Conservation (phyloP, 306 rosid genomes). For the Fragaria nilgerrensis region DNA sequence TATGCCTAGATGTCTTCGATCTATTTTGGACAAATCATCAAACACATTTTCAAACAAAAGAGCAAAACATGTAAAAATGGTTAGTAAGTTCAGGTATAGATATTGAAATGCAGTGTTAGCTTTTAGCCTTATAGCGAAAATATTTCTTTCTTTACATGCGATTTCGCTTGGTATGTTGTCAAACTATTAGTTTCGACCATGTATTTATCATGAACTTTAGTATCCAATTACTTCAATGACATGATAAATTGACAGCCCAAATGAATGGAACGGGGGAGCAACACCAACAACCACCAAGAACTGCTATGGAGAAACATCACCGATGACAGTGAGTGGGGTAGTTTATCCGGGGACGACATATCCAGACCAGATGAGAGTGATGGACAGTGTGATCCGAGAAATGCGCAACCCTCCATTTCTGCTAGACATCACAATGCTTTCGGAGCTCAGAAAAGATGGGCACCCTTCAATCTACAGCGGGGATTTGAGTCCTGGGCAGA, state of each 20-base stretch:
- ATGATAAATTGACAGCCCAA: slow-evolving; percentile 50
- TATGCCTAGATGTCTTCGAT: neutral
- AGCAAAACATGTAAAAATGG: neutral
- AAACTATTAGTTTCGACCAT: neutral
- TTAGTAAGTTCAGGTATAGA: neutral
- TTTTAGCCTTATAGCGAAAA: neutral
- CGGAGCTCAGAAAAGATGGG: slow-evolving; percentile 77
- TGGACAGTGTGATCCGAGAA: slow-evolving; percentile 63
- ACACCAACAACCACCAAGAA: slow-evolving; percentile 49
- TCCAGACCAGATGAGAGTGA: slow-evolving; percentile 75
- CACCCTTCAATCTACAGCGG: slow-evolving; percentile 93
- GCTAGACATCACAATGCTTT: slow-evolving; percentile 77
- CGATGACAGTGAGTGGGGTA: slow-evolving; percentile 44
- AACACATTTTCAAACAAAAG: neutral
- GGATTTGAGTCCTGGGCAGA: slow-evolving; percentile 70
- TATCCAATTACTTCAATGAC: neutral
- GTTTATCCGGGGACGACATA: slow-evolving; percentile 43
- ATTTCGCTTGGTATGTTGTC: neutral
- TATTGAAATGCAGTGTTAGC: neutral
- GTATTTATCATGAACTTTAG: no score
- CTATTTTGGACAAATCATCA: neutral
- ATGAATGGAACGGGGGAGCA: slow-evolving; percentile 59
- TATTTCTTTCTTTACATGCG: neutral
- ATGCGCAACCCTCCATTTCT: slow-evolving; percentile 62
- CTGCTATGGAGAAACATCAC: slow-evolving; percentile 82